Percentiles rank a stretch among this genome's conserved stretches.
phyloP scores from a whole-genome alignment of 805 yeast species.

The Saturnispora bothae region DNA sequence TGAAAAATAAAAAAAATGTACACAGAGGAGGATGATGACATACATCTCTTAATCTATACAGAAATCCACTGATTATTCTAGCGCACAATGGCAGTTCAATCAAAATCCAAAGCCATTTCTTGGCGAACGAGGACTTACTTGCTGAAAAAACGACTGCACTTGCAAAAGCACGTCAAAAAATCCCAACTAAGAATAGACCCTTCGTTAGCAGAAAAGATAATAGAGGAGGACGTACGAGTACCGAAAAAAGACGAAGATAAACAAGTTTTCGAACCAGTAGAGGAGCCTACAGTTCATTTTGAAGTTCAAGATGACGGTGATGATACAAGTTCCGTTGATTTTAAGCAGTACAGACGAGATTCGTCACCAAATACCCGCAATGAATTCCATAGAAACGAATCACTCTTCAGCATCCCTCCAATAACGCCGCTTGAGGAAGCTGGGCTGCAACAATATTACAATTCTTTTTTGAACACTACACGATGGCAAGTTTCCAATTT shows the following conservation, averaged over 20 bases:
- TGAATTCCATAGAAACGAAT: too few species aligned
- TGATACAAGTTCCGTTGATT: not conserved
- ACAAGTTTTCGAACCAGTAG: conserved; percentile 1
- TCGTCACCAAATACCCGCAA: too few species aligned
- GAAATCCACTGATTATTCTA: too few species aligned
- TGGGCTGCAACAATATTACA: conserved; percentile 18
- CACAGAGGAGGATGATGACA: too few species aligned
- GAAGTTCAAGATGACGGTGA: not conserved
- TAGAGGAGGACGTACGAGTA: conserved; percentile 7
- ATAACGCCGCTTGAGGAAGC: conserved; percentile 10
- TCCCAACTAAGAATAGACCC: conserved; percentile 2
- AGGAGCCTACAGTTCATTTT: not conserved
- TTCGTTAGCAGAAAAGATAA: conserved; percentile 2
- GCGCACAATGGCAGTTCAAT: not conserved
- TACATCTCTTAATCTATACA: too few species aligned
- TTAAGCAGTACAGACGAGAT: too few species aligned
- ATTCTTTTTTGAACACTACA: conserved; percentile 19
- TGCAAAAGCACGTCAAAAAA: conserved; percentile 7
- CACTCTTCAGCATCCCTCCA: conserved; percentile 7
- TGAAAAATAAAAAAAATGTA: too few species aligned
- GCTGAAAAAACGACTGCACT: conserved; percentile 1
- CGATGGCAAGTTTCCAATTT: conserved; percentile 24
- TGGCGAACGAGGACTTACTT: not conserved
- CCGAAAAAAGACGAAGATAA: not conserved
- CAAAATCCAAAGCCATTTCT: not conserved